Evolutionary conservation across 192 early-diverging fungal species (phyloP).

Genomic region (Linnemannia exigua): DNA sequence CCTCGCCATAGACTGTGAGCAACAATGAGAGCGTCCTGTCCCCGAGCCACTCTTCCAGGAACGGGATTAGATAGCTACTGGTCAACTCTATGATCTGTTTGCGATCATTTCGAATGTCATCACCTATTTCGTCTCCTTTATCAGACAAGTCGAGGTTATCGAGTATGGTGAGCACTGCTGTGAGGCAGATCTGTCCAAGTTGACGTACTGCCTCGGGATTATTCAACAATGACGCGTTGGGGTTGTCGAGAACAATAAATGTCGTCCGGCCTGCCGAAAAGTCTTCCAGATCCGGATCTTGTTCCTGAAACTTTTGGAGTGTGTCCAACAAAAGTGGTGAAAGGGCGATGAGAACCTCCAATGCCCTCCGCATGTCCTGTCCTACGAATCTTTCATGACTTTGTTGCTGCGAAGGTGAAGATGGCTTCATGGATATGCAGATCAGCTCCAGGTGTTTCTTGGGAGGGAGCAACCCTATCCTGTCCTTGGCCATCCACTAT

Average conservation of each 20-base stretch:
- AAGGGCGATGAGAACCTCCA: neutral
- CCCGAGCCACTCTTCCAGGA: constrained; percentile 26
- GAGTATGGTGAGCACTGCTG: constrained; percentile 14
- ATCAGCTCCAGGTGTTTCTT: constrained; percentile 34
- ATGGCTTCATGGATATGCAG: neutral
- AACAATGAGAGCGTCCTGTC: constrained; percentile 5
- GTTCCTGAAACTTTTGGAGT: neutral
- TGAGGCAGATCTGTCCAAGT: constrained; percentile 22
- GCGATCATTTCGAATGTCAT: neutral
- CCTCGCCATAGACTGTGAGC: constrained; percentile 38
- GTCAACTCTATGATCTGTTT: neutral
- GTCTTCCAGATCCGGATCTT: constrained; percentile 17
- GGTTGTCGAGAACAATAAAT: constrained; percentile 11
- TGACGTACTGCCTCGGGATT: constrained; percentile 33
- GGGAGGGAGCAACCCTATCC: neutral
- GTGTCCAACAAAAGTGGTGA: neutral
- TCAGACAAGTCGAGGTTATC: neutral
- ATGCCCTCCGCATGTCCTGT: neutral
- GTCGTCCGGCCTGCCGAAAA: constrained; percentile 11
- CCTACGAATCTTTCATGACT: neutral
- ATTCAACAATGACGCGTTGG: constrained; percentile 5
- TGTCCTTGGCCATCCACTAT: constrained; percentile 1
- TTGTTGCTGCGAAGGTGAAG: neutral
- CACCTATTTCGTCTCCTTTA: too few species aligned
- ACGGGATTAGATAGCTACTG: neutral